A percentile compares a stretch with the other conserved stretches of the same genome.
These are phyloP conservation scores for Cercospora sesami DNA, from an alignment of 2,329 filamentous ascomycete species.

Conservation along the genomic window DNA sequence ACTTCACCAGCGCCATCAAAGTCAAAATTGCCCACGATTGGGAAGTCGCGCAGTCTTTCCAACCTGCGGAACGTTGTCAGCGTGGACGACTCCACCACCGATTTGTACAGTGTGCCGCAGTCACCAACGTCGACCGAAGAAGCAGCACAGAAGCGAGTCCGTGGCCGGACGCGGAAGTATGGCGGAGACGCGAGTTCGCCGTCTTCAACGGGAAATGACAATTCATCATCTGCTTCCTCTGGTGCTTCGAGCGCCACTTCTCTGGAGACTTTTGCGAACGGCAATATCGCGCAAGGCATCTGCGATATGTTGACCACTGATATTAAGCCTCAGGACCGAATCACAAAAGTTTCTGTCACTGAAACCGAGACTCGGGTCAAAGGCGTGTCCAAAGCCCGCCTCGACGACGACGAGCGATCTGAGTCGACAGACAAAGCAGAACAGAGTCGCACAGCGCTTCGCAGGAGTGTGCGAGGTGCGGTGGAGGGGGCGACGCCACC, in stretches of 20 bases:
- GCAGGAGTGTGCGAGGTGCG: constrained; percentile 21
- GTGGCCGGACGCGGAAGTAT: constrained; percentile 30
- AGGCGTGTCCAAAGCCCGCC: neutral
- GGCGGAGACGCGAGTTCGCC: constrained; percentile 28
- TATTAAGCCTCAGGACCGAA: constrained; percentile 2
- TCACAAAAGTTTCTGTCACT: constrained; percentile 12
- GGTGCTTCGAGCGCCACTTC: constrained; percentile 37
- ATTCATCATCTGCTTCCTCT: constrained; percentile 26
- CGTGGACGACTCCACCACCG: constrained; percentile 26
- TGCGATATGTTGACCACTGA: constrained; percentile 36
- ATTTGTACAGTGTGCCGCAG: constrained; percentile 29
- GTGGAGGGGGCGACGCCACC: constrained; percentile 21
- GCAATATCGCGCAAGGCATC: constrained; percentile 35
- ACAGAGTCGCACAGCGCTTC: constrained; percentile 16
- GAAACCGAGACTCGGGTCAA: constrained; percentile 5
- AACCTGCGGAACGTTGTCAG: constrained; percentile 34
- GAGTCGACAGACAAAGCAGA: constrained; percentile 5
- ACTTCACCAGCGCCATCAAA: constrained; percentile 3
- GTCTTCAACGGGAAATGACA: constrained; percentile 28
- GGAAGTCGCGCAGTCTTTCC: constrained; percentile 33
- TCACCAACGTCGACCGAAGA: constrained; percentile 25
- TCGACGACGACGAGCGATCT: constrained; percentile 3
- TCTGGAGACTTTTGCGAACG: constrained; percentile 31
- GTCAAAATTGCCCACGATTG: constrained; percentile 28
- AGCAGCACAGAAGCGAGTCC: constrained; percentile 26